Conservation (phyloP, 2,329 filamentous ascomycete genomes). For the Dendrostoma leiphaemia region DNA sequence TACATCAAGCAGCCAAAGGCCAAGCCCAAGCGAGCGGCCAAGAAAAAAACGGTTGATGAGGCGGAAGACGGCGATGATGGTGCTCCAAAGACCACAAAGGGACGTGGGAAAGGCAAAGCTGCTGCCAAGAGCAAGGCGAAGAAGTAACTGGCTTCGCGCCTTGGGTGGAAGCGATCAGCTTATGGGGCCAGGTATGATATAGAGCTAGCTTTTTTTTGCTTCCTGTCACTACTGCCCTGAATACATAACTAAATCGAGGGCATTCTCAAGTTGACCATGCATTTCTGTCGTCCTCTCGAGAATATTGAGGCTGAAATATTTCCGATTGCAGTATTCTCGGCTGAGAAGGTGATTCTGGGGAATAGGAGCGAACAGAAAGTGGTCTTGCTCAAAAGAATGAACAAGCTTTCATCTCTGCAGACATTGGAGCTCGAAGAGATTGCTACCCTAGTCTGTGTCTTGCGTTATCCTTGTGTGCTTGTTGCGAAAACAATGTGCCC, state of each 20-base stretch:
- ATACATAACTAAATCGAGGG: no score
- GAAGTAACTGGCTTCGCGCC: conserved; percentile 25
- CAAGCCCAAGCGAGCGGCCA: conserved; percentile 43
- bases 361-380: no score
- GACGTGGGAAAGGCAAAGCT: conserved; percentile 38
- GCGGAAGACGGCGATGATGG: conserved; percentile 48
- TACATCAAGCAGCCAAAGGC: conserved; percentile 91
- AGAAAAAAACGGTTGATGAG: conserved; percentile 45
- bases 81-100: conserved; percentile 55
- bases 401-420: neutral
- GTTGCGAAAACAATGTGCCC: no score
- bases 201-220: neutral
- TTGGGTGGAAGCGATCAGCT: neutral
- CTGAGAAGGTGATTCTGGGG: no score
- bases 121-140: conserved; percentile 49
- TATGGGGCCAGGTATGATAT: conserved; percentile 1
- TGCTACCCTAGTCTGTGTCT: no score
- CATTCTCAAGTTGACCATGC: no score
- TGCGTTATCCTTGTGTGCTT: no score
- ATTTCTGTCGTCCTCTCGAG: no score
- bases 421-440: no score
- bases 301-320: no score
- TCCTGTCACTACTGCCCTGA: no score
- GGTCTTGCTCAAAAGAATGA: neutral
- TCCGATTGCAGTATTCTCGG: no score